These are phyloP conservation scores for Aspergillus egyptiacus DNA, from an alignment of 495 filamentous ascomycete genomes.

Conservation along the genomic window DNA sequence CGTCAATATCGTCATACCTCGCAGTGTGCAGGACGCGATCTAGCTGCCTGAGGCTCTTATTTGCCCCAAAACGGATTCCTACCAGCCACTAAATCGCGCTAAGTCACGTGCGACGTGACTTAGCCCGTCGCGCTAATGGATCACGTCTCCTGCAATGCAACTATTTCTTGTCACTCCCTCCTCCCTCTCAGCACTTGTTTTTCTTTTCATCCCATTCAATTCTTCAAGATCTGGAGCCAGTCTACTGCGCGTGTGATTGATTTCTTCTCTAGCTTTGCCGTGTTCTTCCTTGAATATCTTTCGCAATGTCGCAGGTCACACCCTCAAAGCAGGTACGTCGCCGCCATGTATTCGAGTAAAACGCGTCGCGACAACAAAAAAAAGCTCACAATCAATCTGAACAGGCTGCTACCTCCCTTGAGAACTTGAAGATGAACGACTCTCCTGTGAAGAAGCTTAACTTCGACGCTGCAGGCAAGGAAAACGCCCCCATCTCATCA, in stretches of 20 bases:
- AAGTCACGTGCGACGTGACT: constrained; percentile 45
- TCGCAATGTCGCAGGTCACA: constrained; percentile 66
- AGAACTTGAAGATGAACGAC: constrained; percentile 83
- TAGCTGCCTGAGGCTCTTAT: neutral
- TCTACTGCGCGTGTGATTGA: constrained; percentile 20
- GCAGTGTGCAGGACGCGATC: neutral
- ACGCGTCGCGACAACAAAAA: constrained; percentile 28
- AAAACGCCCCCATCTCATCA: constrained; percentile 64
- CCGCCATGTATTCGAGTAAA: constrained; percentile 31
- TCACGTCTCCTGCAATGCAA: constrained; percentile 30
- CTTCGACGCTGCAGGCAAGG: constrained; percentile 68
- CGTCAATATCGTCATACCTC: neutral
- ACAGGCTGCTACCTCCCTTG: constrained; percentile 78
- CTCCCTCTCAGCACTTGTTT: constrained; percentile 18
- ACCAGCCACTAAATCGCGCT: constrained; percentile 21
- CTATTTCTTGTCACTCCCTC: constrained; percentile 27
- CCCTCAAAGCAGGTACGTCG: constrained; percentile 79
- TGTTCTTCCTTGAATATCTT: constrained; percentile 18
- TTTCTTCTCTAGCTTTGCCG: constrained; percentile 13
- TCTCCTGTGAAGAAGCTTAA: constrained; percentile 85
- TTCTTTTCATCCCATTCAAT: constrained; percentile 24
- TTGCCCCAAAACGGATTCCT: constrained; percentile 1
- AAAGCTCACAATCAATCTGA: constrained; percentile 21
- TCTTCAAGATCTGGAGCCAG: constrained; percentile 10
- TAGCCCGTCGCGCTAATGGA: constrained; percentile 41